A percentile compares a stretch with the other conserved stretches of the same genome.
These are phyloP conservation scores for Exophiala oligosperma DNA, from an alignment of 2,329 filamentous ascomycete genomes.

Conservation along the genomic window DNA sequence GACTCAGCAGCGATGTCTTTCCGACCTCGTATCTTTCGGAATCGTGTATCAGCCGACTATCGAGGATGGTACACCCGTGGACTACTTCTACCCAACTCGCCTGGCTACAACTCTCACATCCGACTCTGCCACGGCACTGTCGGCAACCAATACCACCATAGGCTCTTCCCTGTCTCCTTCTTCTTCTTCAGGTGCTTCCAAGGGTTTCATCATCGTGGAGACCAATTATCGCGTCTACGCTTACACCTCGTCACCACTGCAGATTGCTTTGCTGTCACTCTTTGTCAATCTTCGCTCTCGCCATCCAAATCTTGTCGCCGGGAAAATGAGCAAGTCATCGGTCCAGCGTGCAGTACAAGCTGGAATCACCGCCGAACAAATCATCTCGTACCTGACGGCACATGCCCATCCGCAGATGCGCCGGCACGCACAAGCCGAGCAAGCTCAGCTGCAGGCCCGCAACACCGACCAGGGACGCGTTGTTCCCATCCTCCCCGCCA, in stretches of 20 bases:
- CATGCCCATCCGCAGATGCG: constrained; percentile 96
- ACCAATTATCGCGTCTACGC: constrained; percentile 98
- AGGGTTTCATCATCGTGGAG: constrained; percentile 89
- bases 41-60: constrained; percentile 67
- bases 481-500: constrained; percentile 78
- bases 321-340: constrained; percentile 84
- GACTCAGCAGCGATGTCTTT: constrained; percentile 83
- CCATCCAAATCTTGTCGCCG: constrained; percentile 91
- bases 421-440: constrained; percentile 52
- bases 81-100: constrained; percentile 80
- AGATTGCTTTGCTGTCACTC: constrained; percentile 89
- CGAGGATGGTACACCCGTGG: constrained; percentile 37
- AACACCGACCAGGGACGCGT: constrained; percentile 30
- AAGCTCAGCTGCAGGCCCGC: constrained; percentile 32
- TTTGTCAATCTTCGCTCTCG: constrained; percentile 87
- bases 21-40: constrained; percentile 86
- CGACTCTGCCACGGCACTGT: constrained; percentile 68
- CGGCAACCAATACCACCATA: constrained; percentile 68
- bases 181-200: constrained; percentile 30
- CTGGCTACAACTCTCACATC: constrained; percentile 89
- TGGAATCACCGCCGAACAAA: constrained; percentile 93
- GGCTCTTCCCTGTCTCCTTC: constrained; percentile 58
- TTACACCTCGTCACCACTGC: constrained; percentile 89
- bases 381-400: constrained; percentile 86
- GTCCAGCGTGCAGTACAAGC: constrained; percentile 82